Percentiles rank a stretch among this genome's conserved stretches.
phyloP scores from a whole-genome alignment of 139 green algal genomes.

The Deuterostichococcus epilithicus region DNA sequence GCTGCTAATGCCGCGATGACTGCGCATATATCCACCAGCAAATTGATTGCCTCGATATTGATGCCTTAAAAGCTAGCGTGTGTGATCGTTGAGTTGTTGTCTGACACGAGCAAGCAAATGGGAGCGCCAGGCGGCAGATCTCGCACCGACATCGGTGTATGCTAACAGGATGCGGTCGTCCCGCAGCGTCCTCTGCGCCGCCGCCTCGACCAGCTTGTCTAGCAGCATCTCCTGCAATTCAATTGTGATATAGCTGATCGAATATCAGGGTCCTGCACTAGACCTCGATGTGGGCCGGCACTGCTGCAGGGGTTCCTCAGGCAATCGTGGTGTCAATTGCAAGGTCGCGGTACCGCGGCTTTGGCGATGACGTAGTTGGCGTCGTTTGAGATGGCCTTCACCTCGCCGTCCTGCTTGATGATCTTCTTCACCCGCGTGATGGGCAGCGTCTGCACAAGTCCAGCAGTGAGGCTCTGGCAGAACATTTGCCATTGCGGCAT shows the following conservation, averaged over 20 bases:
- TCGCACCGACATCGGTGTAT: conserved; percentile 22
- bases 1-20: too few species aligned
- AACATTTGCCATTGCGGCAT: not conserved
- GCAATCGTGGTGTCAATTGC: not conserved
- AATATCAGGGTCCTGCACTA: not conserved
- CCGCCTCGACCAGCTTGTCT: conserved; percentile 11
- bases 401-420: conserved; percentile 22
- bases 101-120: too few species aligned
- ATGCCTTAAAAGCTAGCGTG: too few species aligned
- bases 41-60: too few species aligned
- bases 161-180: conserved; percentile 1
- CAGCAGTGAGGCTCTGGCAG: not conserved
- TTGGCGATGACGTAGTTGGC: conserved; percentile 20
- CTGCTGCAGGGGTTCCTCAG: not conserved
- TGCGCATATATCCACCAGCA: too few species aligned
- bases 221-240: conserved; percentile 17
- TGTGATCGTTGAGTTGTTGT: too few species aligned
- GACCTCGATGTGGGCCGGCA: not conserved
- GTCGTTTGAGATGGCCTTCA: conserved; percentile 19
- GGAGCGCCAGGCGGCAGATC: too few species aligned
- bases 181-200: conserved; percentile 1
- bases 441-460: conserved; percentile 4
- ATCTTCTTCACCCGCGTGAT: conserved; percentile 15
- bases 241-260: not conserved
- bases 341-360: conserved; percentile 4